A percentile compares a stretch with the other conserved stretches of the same genome.
Evolutionary conservation across 257 asterid genomes (phyloP).

Genomic region (Solanum pimpinellifolium): DNA sequence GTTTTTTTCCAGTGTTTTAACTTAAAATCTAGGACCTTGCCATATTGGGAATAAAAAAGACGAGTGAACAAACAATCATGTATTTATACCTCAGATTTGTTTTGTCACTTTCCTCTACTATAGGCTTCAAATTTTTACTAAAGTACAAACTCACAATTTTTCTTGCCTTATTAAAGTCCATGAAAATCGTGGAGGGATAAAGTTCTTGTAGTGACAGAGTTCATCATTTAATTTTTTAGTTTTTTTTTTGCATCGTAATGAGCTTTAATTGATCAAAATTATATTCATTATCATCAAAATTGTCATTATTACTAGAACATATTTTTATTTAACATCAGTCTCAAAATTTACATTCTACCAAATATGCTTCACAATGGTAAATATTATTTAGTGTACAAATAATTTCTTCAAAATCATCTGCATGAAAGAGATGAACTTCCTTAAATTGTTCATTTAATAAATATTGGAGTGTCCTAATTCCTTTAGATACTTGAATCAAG

Average conservation of each 20-base stretch:
- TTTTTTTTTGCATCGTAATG: not conserved
- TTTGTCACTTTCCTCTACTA: not conserved
- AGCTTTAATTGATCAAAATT: not conserved
- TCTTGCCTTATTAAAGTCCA: not conserved
- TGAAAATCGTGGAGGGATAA: not conserved
- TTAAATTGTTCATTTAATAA: not conserved
- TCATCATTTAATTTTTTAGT: not conserved
- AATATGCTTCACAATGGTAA: not conserved
- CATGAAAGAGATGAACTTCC: not conserved
- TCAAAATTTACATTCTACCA: not conserved
- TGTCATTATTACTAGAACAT: not conserved
- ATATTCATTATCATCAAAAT: not conserved
- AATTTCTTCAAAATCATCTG: too few species aligned
- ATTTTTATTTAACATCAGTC: too few species aligned
- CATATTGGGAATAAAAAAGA: not conserved
- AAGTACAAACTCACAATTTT: not conserved
- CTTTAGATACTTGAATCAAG: too few species aligned
- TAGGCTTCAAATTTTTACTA: not conserved
- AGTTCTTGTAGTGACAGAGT: not conserved
- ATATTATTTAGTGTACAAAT: not conserved
- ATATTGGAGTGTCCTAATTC: too few species aligned
- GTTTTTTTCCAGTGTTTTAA: not conserved
- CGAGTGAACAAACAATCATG: not conserved
- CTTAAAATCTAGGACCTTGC: not conserved
- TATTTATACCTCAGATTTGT: not conserved